Base-by-base conservation (phyloP, 331 rosid species). In the Telfairia occidentalis region DNA sequence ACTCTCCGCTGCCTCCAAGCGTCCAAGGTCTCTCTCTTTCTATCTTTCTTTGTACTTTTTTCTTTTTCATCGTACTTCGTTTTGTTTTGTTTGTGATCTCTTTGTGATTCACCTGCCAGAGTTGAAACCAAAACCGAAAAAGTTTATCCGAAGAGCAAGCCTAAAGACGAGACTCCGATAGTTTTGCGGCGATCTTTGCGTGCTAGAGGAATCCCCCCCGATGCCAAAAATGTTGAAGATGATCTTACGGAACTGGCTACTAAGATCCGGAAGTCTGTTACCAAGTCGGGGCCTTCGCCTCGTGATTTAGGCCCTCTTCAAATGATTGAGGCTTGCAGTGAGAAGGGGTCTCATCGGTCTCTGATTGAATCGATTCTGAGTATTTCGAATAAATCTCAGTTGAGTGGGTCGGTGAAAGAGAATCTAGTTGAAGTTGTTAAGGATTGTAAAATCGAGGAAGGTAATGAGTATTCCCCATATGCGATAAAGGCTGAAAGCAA, bases 111-210 rank as follows among this genome's bases (percentile, higher is more conserved):
- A 32, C 55, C 12, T 76, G 52, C 16, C 74, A 95, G 97, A 71
- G 79, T 13, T 21, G 86, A 38, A 76, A 38, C 86, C 45, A 92
- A 95, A 83, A 79, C 96, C 2, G 84, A 80, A 83, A 75, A 23
- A 69, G 54, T 61, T 40, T 81, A 80, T 82, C 85, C 81, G 5
- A 84, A 83, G 77, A 88, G 84, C 81, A 85, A 87, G 26, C 87
- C 89, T 32, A 87, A 85, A 83, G 55, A 9, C 12, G 88, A 86
- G 77, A 71, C 86, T 73, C 93, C 97, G 0, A 8, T 85, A 0
- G 92, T 88, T 1, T 77, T 90, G 4, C 84, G 99, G 50, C 88
- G 97, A 34, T 95, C 98, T 45, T 78, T 90, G 40, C 88, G 98
- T 3, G 80, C 89, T 2, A 83, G 92, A 40, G 97, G 97, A 0